Conservation (phyloP, 2,329 filamentous ascomycete genomes). For the Aspergillus ochraceus region DNA sequence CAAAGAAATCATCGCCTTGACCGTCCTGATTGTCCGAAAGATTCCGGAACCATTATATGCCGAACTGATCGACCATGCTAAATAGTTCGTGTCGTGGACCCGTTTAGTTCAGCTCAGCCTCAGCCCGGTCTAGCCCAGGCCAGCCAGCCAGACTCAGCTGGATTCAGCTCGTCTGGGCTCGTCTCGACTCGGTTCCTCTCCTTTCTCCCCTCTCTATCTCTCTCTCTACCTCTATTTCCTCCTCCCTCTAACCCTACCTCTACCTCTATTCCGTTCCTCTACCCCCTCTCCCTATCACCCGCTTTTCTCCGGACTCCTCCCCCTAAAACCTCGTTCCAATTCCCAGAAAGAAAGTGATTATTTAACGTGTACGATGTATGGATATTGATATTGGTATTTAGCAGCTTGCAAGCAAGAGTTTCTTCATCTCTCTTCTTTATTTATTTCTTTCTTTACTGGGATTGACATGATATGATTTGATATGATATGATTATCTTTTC, state of each 20-base stretch:
- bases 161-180: not conserved
- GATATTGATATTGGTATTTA: not conserved
- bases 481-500: too few relatives aligned
- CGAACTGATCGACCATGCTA: constrained; percentile 85
- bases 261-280: not conserved
- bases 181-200: not conserved
- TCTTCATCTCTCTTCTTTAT: not conserved
- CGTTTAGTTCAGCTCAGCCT: not conserved
- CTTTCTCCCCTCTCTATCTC: not conserved
- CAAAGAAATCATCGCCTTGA: constrained; percentile 78
- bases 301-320: not conserved
- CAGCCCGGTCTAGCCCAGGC: too few relatives aligned
- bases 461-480: too few relatives aligned
- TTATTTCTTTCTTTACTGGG: not conserved
- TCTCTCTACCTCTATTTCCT: not conserved
- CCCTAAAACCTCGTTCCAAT: not conserved
- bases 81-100: constrained; percentile 23
- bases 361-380: not conserved
- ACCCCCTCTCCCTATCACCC: not conserved
- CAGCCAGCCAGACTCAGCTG: too few relatives aligned
- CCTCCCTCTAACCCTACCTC: not conserved
- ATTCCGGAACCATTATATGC: constrained; percentile 89
- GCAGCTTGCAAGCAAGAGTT: not conserved
- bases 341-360: not conserved
- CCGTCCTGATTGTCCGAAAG: constrained; percentile 82